A percentile compares a stretch with the other conserved stretches of the same genome.
Evolutionary conservation across 257 asterid genomes (phyloP).

Genomic region (Leptodermis oblonga): DNA sequence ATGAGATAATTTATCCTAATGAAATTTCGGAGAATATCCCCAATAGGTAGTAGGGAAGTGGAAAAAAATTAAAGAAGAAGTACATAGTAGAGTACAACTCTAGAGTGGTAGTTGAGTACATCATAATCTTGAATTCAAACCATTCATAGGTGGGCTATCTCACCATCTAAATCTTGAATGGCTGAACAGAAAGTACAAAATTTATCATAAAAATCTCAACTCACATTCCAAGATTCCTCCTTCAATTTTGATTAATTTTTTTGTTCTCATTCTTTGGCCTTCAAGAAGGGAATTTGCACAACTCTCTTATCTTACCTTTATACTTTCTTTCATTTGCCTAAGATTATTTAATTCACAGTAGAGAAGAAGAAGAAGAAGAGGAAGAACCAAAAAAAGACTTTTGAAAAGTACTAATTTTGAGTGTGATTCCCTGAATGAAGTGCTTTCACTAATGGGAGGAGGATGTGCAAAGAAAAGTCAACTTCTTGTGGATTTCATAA

Average conservation of each 20-base stretch:
- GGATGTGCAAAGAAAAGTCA: constrained; percentile 16
- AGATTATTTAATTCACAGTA: background rate
- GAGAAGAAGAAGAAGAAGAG: background rate
- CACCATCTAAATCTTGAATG: background rate
- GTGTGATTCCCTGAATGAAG: constrained; percentile 9
- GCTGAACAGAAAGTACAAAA: constrained; percentile 3
- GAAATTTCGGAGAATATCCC: too few species aligned
- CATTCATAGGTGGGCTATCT: constrained; percentile 3
- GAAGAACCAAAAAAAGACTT: background rate
- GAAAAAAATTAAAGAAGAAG: too few species aligned
- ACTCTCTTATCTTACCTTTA: too few species aligned
- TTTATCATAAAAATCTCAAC: background rate
- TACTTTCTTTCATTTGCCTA: background rate
- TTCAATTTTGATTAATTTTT: constrained; percentile 2
- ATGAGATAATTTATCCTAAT: too few species aligned
- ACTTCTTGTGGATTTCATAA: constrained; percentile 1
- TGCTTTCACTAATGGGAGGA: constrained; percentile 16
- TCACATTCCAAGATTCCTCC: constrained; percentile 7
- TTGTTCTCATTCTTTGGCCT: too few species aligned
- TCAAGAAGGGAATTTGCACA: too few species aligned
- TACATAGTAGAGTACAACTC: background rate
- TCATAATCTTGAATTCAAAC: background rate
- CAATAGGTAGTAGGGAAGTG: background rate
- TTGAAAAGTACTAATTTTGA: constrained; percentile 10
- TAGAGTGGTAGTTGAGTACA: background rate